Conservation (phyloP, 108 stramenopile genomes). For the Schizochytrium sp. region DNA sequence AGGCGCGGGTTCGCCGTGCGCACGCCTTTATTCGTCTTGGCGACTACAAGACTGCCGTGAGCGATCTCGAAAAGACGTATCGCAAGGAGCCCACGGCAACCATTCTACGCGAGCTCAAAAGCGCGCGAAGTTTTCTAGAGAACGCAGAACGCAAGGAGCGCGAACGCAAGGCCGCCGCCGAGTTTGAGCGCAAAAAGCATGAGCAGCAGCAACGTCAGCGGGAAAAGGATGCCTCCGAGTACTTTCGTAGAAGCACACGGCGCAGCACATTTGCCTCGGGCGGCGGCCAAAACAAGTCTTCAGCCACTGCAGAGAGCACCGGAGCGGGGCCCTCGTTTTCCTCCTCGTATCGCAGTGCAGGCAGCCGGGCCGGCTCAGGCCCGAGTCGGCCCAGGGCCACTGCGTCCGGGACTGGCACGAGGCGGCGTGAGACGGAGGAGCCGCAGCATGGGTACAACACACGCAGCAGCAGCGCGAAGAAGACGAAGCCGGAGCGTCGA, state of each 20-base stretch:
- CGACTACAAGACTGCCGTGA: not conserved
- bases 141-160: not conserved
- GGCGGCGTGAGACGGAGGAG: not conserved
- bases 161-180: not conserved
- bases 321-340: too few relatives aligned
- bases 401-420: not conserved
- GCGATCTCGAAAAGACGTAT: not conserved
- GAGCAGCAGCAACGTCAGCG: not conserved
- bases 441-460: not conserved
- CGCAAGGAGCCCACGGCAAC: not conserved
- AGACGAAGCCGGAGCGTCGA: not conserved
- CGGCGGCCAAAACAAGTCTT: not conserved
- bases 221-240: not conserved
- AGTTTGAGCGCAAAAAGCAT: not conserved
- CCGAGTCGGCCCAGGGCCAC: too few relatives aligned
- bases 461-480: not conserved
- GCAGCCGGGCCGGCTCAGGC: too few relatives aligned
- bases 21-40: slow-evolving; percentile 2
- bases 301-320: too few relatives aligned
- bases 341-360: too few relatives aligned
- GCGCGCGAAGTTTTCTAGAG: not conserved
- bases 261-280: not conserved
- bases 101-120: not conserved
- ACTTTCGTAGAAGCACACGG: not conserved
- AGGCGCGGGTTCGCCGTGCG: not conserved